Base-by-base conservation (phyloP, 352 stramenopile genomes). In the Globisporangium cylindrosporum region DNA sequence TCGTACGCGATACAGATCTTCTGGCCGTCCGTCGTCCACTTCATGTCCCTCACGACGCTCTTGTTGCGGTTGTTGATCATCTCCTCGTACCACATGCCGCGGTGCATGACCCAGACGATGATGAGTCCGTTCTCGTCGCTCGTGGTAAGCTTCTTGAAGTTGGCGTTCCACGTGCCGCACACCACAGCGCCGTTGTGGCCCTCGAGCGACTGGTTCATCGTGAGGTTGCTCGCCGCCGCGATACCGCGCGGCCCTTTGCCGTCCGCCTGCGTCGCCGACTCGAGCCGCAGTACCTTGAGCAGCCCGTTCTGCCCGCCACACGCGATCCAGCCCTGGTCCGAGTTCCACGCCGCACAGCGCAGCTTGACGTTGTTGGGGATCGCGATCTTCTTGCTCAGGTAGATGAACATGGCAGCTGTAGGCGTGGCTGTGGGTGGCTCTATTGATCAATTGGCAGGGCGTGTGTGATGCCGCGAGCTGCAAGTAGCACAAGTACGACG, bases 1-100 rank as follows among this genome's bases (percentile, higher is more conserved):
- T 96, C 92, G 72, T 98, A 98, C 14, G 92, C 92, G 70, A 98
- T 98, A 71, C 94, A 98, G 66, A 98, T 98, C 77, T 97, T 97
- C 73, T 97, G 81, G 0, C 95, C 94, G 77, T 98, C 91, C 7
- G 84, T 88, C 6, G 92, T 98, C 94, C 94, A 98, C 74, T 98
- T 97, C 93, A 98, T 98, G 71, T 97, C 92, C 15, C 76, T 76
- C 38, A 98, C 94, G 43, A 98, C 93, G 67, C 80, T 96, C 73
- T 98, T 98, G 80, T 98, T 98, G 64, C 94, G 80, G 76, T 98
- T 98, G 80, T 98, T 98, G 72, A 98, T 98, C 94, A 98, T 98
- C 74, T 98, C 94, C 66, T 98, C 95, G 78, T 95, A 98, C 92
- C 94, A 98, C 78, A 97, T 94, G 49, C 91, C 86, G 61, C 86